A percentile compares a stretch with the other conserved stretches of the same genome.
These are phyloP conservation scores for Yarrowia hollandica DNA, from an alignment of 805 yeast species.

Conservation along the genomic window DNA sequence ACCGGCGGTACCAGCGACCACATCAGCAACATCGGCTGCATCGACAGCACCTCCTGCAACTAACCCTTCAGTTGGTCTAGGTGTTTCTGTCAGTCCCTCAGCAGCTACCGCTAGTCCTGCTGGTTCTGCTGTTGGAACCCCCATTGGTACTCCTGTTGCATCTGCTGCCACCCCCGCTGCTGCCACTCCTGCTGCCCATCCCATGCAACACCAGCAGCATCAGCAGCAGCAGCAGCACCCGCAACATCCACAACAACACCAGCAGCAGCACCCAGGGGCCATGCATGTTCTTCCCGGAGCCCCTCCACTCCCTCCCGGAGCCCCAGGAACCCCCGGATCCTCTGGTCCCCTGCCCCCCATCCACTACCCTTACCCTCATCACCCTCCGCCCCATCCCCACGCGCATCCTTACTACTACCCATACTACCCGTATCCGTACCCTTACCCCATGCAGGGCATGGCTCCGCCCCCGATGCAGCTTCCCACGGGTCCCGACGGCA, in stretches of 20 bases:
- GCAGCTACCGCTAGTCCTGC: background rate
- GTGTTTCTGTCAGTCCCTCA: background rate
- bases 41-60: background rate
- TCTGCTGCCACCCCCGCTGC: background rate
- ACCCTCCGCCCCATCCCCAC: slow-evolving; percentile 7
- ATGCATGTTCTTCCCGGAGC: background rate
- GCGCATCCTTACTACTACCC: slow-evolving; percentile 25
- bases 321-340: background rate
- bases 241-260: background rate
- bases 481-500: slow-evolving; percentile 15
- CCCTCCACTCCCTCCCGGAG: background rate
- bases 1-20: background rate
- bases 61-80: background rate
- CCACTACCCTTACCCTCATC: slow-evolving; percentile 22
- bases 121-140: background rate
- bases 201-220: background rate
- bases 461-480: slow-evolving; percentile 22
- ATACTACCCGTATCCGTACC: slow-evolving; percentile 22
- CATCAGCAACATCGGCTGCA: background rate
- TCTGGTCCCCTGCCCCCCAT: slow-evolving; percentile 12
- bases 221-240: background rate
- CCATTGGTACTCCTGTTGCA: background rate
- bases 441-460: slow-evolving; percentile 15
- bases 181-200: background rate
- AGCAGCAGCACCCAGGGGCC: background rate